A percentile compares a stretch with the other conserved stretches of the same genome.
phyloP scores from a whole-genome alignment of 2,329 filamentous ascomycete genomes.

The Elsinoe australis region DNA sequence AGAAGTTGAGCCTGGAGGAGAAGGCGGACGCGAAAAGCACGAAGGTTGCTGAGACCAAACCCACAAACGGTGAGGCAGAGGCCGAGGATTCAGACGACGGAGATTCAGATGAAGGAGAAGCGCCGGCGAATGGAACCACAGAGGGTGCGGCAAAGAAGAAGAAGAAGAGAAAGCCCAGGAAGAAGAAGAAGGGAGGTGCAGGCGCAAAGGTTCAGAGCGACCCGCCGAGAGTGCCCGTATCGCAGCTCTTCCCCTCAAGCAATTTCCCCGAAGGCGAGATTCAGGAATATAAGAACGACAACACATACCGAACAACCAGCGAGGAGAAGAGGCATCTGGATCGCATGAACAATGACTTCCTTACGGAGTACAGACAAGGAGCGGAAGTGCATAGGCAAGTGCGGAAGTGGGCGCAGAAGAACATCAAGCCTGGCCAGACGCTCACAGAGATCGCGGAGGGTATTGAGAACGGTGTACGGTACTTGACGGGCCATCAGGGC shows the following conservation, averaged over 20 bases:
- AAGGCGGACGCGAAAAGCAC: slow-evolving; percentile 23
- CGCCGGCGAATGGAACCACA: slow-evolving; percentile 29
- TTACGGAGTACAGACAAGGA: slow-evolving; percentile 49
- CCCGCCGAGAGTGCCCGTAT: slow-evolving; percentile 42
- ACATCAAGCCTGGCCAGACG: slow-evolving; percentile 44
- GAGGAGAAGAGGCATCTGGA: slow-evolving; percentile 42
- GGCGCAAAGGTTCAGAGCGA: slow-evolving; percentile 36
- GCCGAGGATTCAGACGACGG: slow-evolving; percentile 32
- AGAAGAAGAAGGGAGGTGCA: slow-evolving; percentile 33
- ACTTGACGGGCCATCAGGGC: slow-evolving; percentile 44
- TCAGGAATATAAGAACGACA: slow-evolving; percentile 39
- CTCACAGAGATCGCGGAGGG: slow-evolving; percentile 45
- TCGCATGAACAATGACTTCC: slow-evolving; percentile 41
- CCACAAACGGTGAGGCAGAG: slow-evolving; percentile 28
- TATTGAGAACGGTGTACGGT: slow-evolving; percentile 49
- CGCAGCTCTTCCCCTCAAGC: slow-evolving; percentile 39
- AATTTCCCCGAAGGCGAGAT: slow-evolving; percentile 43
- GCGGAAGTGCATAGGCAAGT: slow-evolving; percentile 52
- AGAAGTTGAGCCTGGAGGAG: slow-evolving; percentile 15
- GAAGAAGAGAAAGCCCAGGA: slow-evolving; percentile 41
- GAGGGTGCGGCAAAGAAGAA: slow-evolving; percentile 36
- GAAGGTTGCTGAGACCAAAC: slow-evolving; percentile 21
- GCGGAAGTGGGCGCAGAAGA: slow-evolving; percentile 43
- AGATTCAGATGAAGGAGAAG: slow-evolving; percentile 32
- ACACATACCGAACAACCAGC: slow-evolving; percentile 39